Base-by-base conservation (phyloP, 176 grass and related monocot species). In the Urochloa ruziziensis region DNA sequence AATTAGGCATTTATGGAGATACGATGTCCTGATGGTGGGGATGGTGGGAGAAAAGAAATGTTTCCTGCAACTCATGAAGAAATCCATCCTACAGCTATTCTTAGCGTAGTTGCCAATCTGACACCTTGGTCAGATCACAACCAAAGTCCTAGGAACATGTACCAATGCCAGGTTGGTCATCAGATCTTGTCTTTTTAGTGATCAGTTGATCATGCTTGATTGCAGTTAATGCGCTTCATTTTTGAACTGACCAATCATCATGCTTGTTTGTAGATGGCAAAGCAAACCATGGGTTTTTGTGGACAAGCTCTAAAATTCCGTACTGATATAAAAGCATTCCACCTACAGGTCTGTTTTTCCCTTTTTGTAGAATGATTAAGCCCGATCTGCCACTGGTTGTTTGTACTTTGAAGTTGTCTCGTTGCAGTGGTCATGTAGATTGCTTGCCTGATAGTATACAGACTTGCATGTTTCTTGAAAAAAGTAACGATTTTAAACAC, bases 101-200 rank as follows among this genome's bases (percentile, higher is more conserved):
- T 98, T 64, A 95, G 95, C 85, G 95, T 98, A 65, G 95, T 98
- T 84, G 95, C 95, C 73, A 95, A 90, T 93, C 79, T 98, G 33
- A 98, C 95, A 77, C 95, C 95, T 75, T 98, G 92, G 92, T 98
- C 92, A 69, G 92, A 98, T 88, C 95, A 98, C 79, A 98, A 98
- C 85, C 95, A 98, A 75, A 94, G 92, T 84, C 95, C 95, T 47
- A 91, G 95, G 52, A 98, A 98, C 79, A 98, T 98, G 96, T 98
- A 98, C 80, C 96, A 98, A 81, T 98, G 92, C 70, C 96, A 98
- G 96, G 96, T 98, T 63, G 62, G 14, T 73, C 44, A 27, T 76
- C 60, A 59, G 27, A 77, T 88, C 35, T 86, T 78, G 33, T n/a
- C 40, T 61, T 71, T 79, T 47, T 69, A 62, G 56, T 70, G 23